Percentiles rank a stretch among this genome's conserved stretches.
These are phyloP conservation scores for Pilaira anomala DNA, from an alignment of 192 early-diverging fungal genomes.

Conservation along the genomic window DNA sequence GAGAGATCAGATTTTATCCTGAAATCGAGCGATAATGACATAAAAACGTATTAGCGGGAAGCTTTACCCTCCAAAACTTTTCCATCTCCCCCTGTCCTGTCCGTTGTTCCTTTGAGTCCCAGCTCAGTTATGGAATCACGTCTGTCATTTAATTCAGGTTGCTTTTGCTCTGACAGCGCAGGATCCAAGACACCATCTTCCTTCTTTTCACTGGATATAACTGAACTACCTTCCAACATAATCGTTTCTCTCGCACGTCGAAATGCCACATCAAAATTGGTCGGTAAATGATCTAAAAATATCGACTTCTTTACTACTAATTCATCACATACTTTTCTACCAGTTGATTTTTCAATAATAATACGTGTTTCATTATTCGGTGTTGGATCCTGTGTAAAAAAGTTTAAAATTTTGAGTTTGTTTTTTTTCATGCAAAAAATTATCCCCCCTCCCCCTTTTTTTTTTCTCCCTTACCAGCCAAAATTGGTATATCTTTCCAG, in stretches of 20 bases:
- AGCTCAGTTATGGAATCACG: slow-evolving; percentile 3
- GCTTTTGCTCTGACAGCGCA: neutral
- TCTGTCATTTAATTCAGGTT: neutral
- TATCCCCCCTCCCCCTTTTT: neutral
- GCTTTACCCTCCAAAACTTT: neutral
- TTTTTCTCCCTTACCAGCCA: slow-evolving; percentile 23
- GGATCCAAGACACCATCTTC: neutral
- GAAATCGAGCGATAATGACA: too few relatives aligned
- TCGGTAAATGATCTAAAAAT: slow-evolving; percentile 37
- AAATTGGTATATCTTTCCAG: slow-evolving; percentile 38
- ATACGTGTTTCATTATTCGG: slow-evolving; percentile 37
- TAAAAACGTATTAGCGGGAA: neutral
- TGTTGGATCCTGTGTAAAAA: slow-evolving; percentile 34
- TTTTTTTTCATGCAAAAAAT: neutral
- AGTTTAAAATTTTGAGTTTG: neutral
- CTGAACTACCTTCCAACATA: slow-evolving; percentile 14
- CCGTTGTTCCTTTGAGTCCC: slow-evolving; percentile 4
- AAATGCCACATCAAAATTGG: slow-evolving; percentile 37
- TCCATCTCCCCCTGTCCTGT: neutral
- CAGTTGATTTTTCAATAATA: slow-evolving; percentile 31
- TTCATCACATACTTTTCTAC: slow-evolving; percentile 25
- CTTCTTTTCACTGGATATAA: neutral
- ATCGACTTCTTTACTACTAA: slow-evolving; percentile 34
- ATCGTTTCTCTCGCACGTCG: slow-evolving; percentile 28
- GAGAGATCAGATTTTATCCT: too few relatives aligned